phyloP scores from a whole-genome alignment of 352 stramenopile species.

The Aphanomyces astaci region DNA sequence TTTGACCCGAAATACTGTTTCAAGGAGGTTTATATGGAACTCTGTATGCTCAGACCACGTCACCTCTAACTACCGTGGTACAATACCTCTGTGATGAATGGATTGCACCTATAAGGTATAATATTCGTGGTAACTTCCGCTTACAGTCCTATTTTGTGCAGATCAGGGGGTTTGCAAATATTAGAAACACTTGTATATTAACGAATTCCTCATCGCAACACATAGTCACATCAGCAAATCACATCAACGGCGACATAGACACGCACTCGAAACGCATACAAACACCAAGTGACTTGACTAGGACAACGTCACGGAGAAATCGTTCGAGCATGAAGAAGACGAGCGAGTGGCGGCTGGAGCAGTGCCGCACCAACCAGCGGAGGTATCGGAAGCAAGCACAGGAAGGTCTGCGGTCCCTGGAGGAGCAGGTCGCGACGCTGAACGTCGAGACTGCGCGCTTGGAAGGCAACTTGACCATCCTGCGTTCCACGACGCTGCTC shows the following conservation, averaged over 20 bases:
- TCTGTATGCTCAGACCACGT: too few relatives aligned
- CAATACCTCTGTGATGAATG: too few relatives aligned
- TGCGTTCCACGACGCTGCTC: background rate
- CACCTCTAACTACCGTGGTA: too few relatives aligned
- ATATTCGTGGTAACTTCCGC: too few relatives aligned
- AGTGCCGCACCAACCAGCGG: conserved; percentile 61
- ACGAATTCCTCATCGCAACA: background rate
- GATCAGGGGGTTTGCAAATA: too few relatives aligned
- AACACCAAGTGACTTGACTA: background rate
- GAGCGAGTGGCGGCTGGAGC: conserved; percentile 37
- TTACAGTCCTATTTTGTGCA: too few relatives aligned
- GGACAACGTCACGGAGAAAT: background rate
- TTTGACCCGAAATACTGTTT: too few relatives aligned
- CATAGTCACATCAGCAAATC: background rate
- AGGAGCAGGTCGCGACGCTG: conserved; percentile 54
- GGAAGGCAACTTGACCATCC: conserved; percentile 9
- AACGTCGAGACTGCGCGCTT: conserved; percentile 50
- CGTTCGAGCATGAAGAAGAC: conserved; percentile 9
- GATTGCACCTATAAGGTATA: too few relatives aligned
- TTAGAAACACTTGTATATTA: too few relatives aligned
- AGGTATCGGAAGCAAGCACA: conserved; percentile 61
- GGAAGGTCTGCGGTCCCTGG: conserved; percentile 57
- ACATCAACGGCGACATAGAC: too few relatives aligned
- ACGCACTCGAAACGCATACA: background rate
- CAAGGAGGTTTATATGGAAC: too few relatives aligned